Evolutionary conservation across 257 asterid genomes (phyloP).

Genomic region (Petunia secreta): DNA sequence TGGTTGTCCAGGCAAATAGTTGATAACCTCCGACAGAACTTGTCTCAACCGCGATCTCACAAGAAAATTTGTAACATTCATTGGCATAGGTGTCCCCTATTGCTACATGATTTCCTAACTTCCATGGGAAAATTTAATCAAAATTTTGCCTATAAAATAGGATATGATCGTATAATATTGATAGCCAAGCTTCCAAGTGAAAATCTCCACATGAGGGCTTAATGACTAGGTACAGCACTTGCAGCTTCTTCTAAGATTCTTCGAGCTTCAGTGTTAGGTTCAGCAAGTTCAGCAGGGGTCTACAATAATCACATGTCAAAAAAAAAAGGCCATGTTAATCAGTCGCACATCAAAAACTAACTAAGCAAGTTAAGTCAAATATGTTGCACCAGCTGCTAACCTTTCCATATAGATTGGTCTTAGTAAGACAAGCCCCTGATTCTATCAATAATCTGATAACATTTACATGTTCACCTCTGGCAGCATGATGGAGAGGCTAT

Average conservation of each 20-base stretch:
- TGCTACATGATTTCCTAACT: not conserved
- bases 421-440: conserved; percentile 66
- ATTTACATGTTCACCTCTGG: conserved; percentile 71
- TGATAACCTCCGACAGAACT: not conserved
- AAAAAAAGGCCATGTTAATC: not conserved
- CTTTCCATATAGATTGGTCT: conserved; percentile 60
- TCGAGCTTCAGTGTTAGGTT: conserved; percentile 63
- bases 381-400: conserved; percentile 37
- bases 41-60: not conserved
- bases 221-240: conserved; percentile 31
- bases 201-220: conserved; percentile 21
- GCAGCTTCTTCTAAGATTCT: conserved; percentile 58
- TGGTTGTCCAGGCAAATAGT: not conserved
- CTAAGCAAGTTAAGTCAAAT: not conserved
- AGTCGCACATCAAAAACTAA: conserved; percentile 4
- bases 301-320: conserved; percentile 37
- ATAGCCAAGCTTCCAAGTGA: not conserved
- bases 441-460: conserved; percentile 58
- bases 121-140: not conserved
- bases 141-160: not conserved
- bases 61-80: not conserved
- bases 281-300: conserved; percentile 77
- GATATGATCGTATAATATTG: not conserved
- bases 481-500: conserved; percentile 93
- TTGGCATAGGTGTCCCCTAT: not conserved